A percentile compares a stretch with the other conserved stretches of the same genome.
Conservation (phyloP, 371 early-diverging fungal species). For the Mucor racemosus region DNA sequence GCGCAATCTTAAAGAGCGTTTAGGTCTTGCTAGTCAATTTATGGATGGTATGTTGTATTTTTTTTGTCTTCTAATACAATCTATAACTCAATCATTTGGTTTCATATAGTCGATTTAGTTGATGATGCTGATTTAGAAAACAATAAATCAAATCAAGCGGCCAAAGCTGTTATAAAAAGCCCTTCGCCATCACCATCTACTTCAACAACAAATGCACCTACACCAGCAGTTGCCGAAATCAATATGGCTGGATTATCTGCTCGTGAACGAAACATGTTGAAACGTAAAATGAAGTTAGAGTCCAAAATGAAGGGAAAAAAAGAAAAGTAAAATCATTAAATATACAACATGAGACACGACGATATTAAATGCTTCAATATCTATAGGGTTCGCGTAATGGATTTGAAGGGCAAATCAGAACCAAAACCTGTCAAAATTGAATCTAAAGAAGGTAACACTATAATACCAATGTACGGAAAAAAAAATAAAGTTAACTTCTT, state of each 20-base stretch:
- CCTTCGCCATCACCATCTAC: constrained; percentile 43
- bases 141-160: constrained; percentile 27
- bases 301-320: constrained; percentile 76
- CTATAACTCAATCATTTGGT: not conserved
- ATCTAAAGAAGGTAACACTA: constrained; percentile 45
- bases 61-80: not conserved
- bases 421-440: constrained; percentile 54
- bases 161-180: constrained; percentile 28
- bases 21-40: constrained; percentile 89
- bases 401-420: constrained; percentile 47
- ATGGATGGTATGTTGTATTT: constrained; percentile 73
- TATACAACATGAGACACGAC: not conserved
- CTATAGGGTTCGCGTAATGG: constrained; percentile 53
- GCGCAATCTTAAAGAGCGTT: constrained; percentile 80
- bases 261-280: constrained; percentile 86
- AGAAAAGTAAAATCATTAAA: constrained; percentile 62
- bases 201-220: constrained; percentile 28
- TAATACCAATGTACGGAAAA: not conserved
- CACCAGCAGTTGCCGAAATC: constrained; percentile 57
- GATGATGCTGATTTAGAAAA: constrained; percentile 68
- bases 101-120: constrained; percentile 68
- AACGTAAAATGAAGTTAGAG: constrained; percentile 85
- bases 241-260: constrained; percentile 88
- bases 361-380: not conserved
- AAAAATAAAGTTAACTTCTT: not conserved